Evolutionary conservation across 2,329 filamentous ascomycete genomes (phyloP).

Genomic region (Akanthomyces muscarius): DNA sequence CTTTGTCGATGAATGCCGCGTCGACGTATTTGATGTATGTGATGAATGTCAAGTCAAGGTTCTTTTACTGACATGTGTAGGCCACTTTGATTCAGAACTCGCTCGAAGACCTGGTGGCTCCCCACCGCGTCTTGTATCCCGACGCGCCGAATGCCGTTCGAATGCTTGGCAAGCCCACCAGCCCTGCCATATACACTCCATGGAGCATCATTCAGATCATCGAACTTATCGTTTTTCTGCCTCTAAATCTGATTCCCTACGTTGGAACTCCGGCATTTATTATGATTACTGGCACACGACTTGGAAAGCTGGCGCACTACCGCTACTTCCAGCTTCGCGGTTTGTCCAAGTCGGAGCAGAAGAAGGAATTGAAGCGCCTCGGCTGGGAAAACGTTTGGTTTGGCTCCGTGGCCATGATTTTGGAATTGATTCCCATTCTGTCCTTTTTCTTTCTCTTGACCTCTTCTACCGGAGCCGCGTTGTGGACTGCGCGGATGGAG

Average conservation of each 20-base stretch:
- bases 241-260: conserved; percentile 82
- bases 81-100: conserved; percentile 72
- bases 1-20: conserved; percentile 73
- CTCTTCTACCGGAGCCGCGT: conserved; percentile 74
- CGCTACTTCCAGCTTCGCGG: conserved; percentile 81
- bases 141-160: conserved; percentile 71
- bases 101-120: conserved; percentile 63
- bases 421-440: conserved; percentile 83
- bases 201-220: conserved; percentile 89
- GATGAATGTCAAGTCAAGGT: conserved; percentile 14
- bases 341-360: conserved; percentile 68
- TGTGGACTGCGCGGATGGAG: conserved; percentile 83
- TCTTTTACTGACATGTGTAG: conserved; percentile 30
- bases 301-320: conserved; percentile 86
- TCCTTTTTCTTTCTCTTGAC: conserved; percentile 96
- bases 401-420: conserved; percentile 74
- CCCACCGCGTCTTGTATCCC: conserved; percentile 60
- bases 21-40: conserved; percentile 78
- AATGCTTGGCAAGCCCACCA: conserved; percentile 77
- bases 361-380: conserved; percentile 62
- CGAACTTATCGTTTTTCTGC: conserved; percentile 74
- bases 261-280: conserved; percentile 83
- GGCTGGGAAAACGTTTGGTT: conserved; percentile 91
- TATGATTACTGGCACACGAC: conserved; percentile 78
- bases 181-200: conserved; percentile 73